Evolutionary conservation across 805 yeast genomes (phyloP).

Genomic region (Saccharomycopsis amapae): DNA sequence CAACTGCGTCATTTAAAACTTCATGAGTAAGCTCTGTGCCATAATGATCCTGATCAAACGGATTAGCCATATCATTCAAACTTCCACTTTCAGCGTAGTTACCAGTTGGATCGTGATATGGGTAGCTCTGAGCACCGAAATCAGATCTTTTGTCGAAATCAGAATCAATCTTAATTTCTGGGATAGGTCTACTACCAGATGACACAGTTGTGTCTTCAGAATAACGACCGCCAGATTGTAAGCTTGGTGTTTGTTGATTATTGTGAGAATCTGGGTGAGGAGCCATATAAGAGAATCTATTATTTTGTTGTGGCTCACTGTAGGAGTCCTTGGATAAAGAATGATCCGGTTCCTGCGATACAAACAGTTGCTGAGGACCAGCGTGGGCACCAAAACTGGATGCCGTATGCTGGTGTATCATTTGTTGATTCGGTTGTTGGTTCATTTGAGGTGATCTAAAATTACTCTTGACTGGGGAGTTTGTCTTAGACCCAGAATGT

Average conservation of each 20-base stretch:
- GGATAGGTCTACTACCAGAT: no score
- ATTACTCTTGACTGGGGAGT: conserved; percentile 1
- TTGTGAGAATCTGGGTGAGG: not conserved
- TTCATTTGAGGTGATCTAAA: not conserved
- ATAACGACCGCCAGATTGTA: not conserved
- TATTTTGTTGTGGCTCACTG: no score
- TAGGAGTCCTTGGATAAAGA: no score
- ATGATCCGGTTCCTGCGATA: not conserved
- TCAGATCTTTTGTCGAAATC: conserved; percentile 11
- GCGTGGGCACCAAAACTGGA: not conserved
- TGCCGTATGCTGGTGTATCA: not conserved
- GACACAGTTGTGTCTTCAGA: not conserved
- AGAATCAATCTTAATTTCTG: conserved; percentile 9
- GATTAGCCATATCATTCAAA: conserved; percentile 10
- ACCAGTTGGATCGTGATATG: not conserved
- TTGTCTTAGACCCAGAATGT: conserved; percentile 44
- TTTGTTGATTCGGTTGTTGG: not conserved
- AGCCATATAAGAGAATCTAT: not conserved
- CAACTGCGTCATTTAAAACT: no score
- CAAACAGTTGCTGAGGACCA: not conserved
- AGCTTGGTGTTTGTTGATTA: no score
- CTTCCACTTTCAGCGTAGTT: conserved; percentile 7
- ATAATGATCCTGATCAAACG: conserved; percentile 10
- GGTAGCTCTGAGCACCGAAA: conserved; percentile 3
- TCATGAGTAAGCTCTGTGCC: not conserved